Base-by-base conservation (phyloP, 2,329 filamentous ascomycete genomes). In the Diaporthe australafricana region DNA sequence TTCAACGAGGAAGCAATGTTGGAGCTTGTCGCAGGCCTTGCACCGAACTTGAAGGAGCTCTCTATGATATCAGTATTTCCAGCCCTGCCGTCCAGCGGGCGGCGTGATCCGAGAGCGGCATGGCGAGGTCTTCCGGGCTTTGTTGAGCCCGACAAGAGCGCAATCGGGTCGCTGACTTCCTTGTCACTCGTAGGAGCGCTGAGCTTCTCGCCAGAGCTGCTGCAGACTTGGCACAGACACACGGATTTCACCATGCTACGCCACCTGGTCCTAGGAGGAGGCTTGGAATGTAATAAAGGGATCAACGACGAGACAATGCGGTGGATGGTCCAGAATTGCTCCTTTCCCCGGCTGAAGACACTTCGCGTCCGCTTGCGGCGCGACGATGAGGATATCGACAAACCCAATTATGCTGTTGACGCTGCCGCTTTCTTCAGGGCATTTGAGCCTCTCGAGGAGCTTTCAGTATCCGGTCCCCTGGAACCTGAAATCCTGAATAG, bases 91-190 rank as follows among this genome's bases (percentile, higher is more conserved):
- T n/a, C n/a, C n/a, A n/a, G n/a, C n/a, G n/a, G n/a, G n/a, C n/a
- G n/a, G n/a, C n/a, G n/a, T n/a, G n/a, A n/a, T n/a, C n/a, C n/a
- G n/a, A 9, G 40, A 22, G 35, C 30, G 45, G 7, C 32, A 30
- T 70, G 63, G 70, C n/a, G 9, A 71, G 47, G 70, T 42, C 55
- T 71, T 47, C 70, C 63, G 5, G 63, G 63, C 9, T 40, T 63
- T 55, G 55, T 53, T 3, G 12, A 9, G 3, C 12, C 30, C 14
- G 25, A 5, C 12, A n/a, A n/a, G n/a, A n/a, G n/a, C n/a, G n/a
- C n/a, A n/a, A 30, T 32, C 7, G 70, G 70, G 14, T 48, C 47
- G 3, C 25, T 71, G 47, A 53, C 47, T n/a, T 71, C 70, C 7
- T 16, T 71, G 17, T 55, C 63, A 40, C 32, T 68, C 25, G 16